Conservation (phyloP, 2,329 filamentous ascomycete species). For the Orbilia blumenaviensis region DNA sequence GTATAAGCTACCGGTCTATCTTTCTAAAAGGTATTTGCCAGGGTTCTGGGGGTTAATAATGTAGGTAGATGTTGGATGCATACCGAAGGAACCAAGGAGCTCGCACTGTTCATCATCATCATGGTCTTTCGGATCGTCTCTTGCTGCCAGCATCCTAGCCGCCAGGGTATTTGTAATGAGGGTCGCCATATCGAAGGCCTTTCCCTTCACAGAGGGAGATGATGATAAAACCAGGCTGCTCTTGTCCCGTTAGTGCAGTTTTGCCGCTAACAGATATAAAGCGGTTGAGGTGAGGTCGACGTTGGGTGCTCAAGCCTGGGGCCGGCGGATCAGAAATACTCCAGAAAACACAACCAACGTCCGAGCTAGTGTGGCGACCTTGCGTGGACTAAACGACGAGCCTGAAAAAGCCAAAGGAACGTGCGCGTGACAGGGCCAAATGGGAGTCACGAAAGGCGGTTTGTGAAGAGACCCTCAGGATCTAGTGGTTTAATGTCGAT, state of each 20-base stretch:
- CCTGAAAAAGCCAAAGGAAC: neutral
- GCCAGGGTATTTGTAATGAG: neutral
- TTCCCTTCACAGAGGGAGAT: neutral
- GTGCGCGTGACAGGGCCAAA: conserved; percentile 14
- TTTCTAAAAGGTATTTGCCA: neutral
- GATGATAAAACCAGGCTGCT: neutral
- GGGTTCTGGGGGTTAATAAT: neutral
- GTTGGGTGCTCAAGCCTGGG: neutral
- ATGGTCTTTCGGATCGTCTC: conserved; percentile 36
- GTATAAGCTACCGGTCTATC: neutral
- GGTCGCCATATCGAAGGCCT: neutral
- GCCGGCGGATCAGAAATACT: neutral
- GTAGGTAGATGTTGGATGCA: conserved; percentile 10
- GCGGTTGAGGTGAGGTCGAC: conserved; percentile 3
- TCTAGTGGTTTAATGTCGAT: neutral
- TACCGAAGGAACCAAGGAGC: conserved; percentile 83
- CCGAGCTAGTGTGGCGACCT: neutral
- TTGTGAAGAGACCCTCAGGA: neutral
- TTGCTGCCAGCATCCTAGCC: conserved; percentile 28
- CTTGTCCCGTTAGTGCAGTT: neutral
- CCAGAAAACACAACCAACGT: neutral
- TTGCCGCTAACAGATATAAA: conserved; percentile 5
- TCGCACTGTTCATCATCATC: conserved; percentile 77
- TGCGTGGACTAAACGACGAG: conserved; percentile 10
- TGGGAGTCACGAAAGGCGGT: conserved; percentile 7